Evolutionary conservation across 257 asterid species (phyloP).

Genomic region (Rhazya stricta): DNA sequence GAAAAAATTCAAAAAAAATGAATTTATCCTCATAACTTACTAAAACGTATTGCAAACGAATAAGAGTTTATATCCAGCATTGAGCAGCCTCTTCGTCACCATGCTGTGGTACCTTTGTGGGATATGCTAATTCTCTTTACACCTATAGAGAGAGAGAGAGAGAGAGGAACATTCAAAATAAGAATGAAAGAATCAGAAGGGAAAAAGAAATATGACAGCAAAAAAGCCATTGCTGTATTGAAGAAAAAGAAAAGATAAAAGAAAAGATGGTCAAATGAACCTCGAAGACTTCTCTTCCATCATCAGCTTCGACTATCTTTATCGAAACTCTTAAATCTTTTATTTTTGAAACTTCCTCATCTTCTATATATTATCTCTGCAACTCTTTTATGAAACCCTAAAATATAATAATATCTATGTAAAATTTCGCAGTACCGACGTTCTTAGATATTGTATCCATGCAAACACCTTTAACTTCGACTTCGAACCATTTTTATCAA

Average conservation of each 20-base stretch:
- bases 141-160: slow-evolving; percentile 21
- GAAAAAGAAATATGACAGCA: slow-evolving; percentile 65
- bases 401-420: background rate
- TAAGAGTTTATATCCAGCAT: too few relatives aligned
- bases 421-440: slow-evolving; percentile 12
- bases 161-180: slow-evolving; percentile 27
- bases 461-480: slow-evolving; percentile 50
- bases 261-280: slow-evolving; percentile 93
- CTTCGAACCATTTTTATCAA: slow-evolving; percentile 32
- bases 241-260: slow-evolving; percentile 51
- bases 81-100: too few relatives aligned
- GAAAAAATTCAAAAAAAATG: background rate
- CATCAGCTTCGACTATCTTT: slow-evolving; percentile 75
- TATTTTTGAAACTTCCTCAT: slow-evolving; percentile 12
- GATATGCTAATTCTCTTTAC: slow-evolving; percentile 33
- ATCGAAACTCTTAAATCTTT: slow-evolving; percentile 63
- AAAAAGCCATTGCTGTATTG: slow-evolving; percentile 58
- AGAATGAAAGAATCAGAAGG: slow-evolving; percentile 22
- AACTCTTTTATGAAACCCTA: background rate
- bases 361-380: background rate
- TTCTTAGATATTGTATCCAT: slow-evolving; percentile 54
- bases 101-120: too few relatives aligned
- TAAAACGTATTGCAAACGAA: too few relatives aligned
- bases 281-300: slow-evolving; percentile 82
- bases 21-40: too few relatives aligned